phyloP scores from a whole-genome alignment of 176 grass and related monocot genomes.

The Aechmea fasciata region DNA sequence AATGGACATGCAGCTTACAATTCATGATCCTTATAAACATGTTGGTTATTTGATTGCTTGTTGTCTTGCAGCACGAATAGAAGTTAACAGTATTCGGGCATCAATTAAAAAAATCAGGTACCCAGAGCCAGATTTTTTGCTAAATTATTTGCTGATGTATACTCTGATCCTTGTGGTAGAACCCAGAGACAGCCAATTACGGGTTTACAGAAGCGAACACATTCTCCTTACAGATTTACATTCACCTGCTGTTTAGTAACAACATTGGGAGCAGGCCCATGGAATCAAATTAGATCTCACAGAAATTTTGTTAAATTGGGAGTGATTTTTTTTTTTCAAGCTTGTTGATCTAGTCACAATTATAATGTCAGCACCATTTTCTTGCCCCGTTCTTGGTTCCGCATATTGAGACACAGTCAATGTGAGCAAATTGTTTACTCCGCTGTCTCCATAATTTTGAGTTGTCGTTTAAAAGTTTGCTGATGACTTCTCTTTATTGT shows the following conservation, averaged over 20 bases:
- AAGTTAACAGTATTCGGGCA: background rate
- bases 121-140: background rate
- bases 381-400: background rate
- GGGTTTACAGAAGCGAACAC: background rate
- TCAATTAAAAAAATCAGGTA: background rate
- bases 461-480: background rate
- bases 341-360: background rate
- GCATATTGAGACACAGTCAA: background rate
- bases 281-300: too few species aligned
- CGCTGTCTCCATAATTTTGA: background rate
- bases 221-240: background rate
- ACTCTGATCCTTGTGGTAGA: background rate
- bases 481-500: background rate
- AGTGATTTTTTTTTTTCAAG: too few species aligned
- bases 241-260: background rate
- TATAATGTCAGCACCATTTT: background rate
- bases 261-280: too few species aligned
- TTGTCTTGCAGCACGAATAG: background rate
- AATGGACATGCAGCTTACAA: constrained; percentile 23
- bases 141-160: background rate
- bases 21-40: constrained; percentile 14
- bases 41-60: background rate
- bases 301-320: too few species aligned
- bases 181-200: background rate
- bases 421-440: background rate